Evolutionary conservation across 257 asterid genomes (phyloP).

Genomic region (Salvia splendens): DNA sequence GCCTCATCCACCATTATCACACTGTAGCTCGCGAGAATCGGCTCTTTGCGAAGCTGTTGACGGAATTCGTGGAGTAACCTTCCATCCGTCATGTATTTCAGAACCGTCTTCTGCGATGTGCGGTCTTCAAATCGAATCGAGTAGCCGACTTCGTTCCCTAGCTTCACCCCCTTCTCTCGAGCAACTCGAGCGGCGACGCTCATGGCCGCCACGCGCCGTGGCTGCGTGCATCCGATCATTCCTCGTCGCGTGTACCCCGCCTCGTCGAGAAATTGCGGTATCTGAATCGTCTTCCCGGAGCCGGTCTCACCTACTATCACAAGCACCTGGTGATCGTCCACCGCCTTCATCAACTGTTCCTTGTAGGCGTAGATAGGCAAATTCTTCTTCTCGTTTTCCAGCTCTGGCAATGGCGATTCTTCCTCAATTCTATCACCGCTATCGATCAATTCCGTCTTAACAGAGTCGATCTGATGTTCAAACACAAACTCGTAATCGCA

Average conservation of each 20-base stretch:
- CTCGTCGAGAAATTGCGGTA: constrained; percentile 92
- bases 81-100: too few species aligned
- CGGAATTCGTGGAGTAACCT: constrained; percentile 66
- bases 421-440: constrained; percentile 38
- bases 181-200: constrained; percentile 97
- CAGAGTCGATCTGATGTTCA: constrained; percentile 83
- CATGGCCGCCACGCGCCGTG: constrained; percentile 97
- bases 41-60: constrained; percentile 18
- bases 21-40: constrained; percentile 85
- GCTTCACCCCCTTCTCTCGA: constrained; percentile 95
- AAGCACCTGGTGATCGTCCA: constrained; percentile 82
- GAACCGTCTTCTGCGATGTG: too few species aligned
- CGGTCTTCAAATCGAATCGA: too few species aligned
- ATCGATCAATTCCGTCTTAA: constrained; percentile 66
- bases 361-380: constrained; percentile 74
- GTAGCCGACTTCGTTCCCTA: constrained; percentile 91
- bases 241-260: constrained; percentile 79
- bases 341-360: constrained; percentile 73
- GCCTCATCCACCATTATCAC: constrained; percentile 97
- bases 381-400: constrained; percentile 67
- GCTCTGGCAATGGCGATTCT: constrained; percentile 48
- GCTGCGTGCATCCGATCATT: constrained; percentile 92
- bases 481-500: constrained; percentile 74
- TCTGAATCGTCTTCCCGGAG: constrained; percentile 91
- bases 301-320: constrained; percentile 95